Evolutionary conservation across 2,329 filamentous ascomycete species (phyloP), one percentile per base, ranked within the genome.

Genomic region (Coniochaeta prunicola): DNA sequence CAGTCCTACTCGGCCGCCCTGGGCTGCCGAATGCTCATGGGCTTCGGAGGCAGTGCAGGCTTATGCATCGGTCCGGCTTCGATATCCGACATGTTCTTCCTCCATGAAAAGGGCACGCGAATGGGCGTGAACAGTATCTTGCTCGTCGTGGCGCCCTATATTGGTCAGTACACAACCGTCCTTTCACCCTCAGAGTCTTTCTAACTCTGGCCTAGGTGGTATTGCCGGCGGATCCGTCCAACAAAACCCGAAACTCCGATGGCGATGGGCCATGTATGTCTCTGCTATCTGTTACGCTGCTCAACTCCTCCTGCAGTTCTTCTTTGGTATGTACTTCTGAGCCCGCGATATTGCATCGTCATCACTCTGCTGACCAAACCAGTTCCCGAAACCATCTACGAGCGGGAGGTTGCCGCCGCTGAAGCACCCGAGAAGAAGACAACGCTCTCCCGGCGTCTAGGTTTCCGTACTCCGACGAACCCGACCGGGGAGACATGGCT

Each of bases 1-100:
- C 19, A 57, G 42, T 57, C 61, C 26, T 64, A 60, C 33, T 53
- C 56, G 0, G 53, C 53, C 24, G 61, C 61, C 9, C 53, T 63
- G 19, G 60, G 48, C 8, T 63, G 58, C 40, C 59, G 61, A 26
- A 61, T 63, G 55, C 36, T 63, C 53, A 63, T 63, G 61, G 59
- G 57, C 7, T 63, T 63, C 26, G 61, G 61, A 19, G 61, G 57
- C 26, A 58, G 55, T n/a, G 58, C 57, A 9, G 61, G 57, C 24
- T 36, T 63, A 2, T 61, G 59, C 30, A 63, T 63, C 13, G 60
- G 58, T 8, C 59, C 61, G 6, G 61, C 59, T 10, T 53, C 61
- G 30, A 63, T 63, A 48, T 63, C 61, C 10, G 61, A 63, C 58
- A 61, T 63, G 61, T 63, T 63, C 36, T 63, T 63, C 33, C 38